phyloP scores from a whole-genome alignment of 129 eudicot species.

The Cynara cardunculus region DNA sequence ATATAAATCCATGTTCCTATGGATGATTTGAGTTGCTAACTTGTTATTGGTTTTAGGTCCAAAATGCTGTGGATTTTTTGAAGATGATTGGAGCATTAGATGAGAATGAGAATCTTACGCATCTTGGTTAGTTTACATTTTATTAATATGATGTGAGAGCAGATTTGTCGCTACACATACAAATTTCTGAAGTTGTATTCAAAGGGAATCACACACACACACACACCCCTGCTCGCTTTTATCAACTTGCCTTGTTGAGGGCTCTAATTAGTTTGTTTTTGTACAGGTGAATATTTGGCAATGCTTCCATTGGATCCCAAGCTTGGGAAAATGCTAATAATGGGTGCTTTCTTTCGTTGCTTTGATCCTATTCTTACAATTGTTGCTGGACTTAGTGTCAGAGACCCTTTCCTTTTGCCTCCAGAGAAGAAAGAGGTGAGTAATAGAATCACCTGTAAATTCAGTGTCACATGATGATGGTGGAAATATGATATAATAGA shows the following conservation, averaged over 20 bases:
- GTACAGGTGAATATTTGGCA: constrained; percentile 70
- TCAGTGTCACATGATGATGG: not conserved
- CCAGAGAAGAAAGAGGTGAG: constrained; percentile 96
- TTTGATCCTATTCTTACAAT: constrained; percentile 95
- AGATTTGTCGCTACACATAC: not conserved
- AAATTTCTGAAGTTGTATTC: not conserved
- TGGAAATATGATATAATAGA: not conserved
- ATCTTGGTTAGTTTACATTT: constrained; percentile 70
- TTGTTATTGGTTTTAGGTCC: constrained; percentile 51
- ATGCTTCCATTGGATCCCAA: constrained; percentile 98
- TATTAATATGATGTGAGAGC: not conserved
- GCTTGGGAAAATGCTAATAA: constrained; percentile 94
- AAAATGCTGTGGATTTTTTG: constrained; percentile 89
- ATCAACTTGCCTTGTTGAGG: not conserved
- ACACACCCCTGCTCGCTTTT: not conserved
- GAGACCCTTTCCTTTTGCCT: constrained; percentile 98
- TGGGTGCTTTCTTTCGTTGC: constrained; percentile 95
- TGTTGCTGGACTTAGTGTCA: constrained; percentile 97
- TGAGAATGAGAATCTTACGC: constrained; percentile 84
- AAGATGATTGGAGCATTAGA: constrained; percentile 92
- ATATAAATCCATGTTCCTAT: not conserved
- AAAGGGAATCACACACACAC: not conserved
- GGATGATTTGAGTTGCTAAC: not conserved
- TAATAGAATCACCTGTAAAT: constrained; percentile 1
- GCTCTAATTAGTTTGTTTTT: not conserved